phyloP scores from a whole-genome alignment of 257 asterid genomes.

The Capsicum pubescens region DNA sequence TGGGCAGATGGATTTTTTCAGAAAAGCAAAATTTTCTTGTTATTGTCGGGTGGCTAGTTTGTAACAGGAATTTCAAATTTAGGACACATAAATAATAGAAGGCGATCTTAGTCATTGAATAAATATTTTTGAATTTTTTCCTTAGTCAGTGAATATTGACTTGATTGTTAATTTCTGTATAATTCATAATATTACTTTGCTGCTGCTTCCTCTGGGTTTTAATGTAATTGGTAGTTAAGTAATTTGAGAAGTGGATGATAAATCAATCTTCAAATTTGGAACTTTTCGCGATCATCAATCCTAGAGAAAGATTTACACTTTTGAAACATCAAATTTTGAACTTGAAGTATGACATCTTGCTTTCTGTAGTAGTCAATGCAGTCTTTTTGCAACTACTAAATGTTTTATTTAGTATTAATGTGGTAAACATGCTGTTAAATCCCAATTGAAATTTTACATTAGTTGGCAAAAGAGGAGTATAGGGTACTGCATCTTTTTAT shows the following conservation, averaged over 20 bases:
- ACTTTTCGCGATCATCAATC: not conserved
- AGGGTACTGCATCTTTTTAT: not conserved
- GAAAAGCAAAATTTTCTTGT: not conserved
- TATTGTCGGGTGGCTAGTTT: not conserved
- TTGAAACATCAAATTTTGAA: not conserved
- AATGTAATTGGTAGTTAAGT: not conserved
- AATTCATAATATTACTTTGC: not conserved
- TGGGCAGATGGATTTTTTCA: conserved; percentile 1
- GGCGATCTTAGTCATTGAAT: conserved; percentile 11
- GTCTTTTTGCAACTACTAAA: conserved; percentile 9
- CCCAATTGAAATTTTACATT: not conserved
- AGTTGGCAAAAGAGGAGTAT: not conserved
- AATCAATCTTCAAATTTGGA: not conserved
- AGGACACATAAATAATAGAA: not conserved
- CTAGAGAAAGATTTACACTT: not conserved
- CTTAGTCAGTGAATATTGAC: conserved; percentile 10
- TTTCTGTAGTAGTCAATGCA: not conserved
- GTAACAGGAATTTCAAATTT: not conserved
- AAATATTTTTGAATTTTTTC: not conserved
- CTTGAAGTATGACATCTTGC: no score
- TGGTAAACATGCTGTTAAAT: not conserved
- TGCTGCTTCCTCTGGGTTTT: not conserved
- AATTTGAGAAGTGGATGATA: conserved; percentile 7
- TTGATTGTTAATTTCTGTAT: not conserved
- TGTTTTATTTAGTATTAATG: not conserved